These are phyloP conservation scores for Prunus yedoensis DNA, from an alignment of 331 rosid species.

Conservation along the genomic window DNA sequence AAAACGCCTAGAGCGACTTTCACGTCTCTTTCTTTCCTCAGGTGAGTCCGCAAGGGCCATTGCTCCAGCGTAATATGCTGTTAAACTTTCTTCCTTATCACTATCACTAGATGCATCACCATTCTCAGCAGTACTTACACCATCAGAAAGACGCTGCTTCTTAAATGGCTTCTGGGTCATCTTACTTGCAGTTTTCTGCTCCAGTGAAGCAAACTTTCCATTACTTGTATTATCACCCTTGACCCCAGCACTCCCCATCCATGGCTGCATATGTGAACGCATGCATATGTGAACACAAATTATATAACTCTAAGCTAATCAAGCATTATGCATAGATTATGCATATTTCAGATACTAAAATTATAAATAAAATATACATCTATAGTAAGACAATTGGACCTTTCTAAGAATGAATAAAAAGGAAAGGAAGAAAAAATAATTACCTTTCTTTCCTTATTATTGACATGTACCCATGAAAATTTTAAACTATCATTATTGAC, in stretches of 20 bases:
- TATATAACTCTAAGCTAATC: neutral
- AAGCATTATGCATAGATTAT: neutral
- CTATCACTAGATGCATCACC: conserved; percentile 85
- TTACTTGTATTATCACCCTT: conserved; percentile 48
- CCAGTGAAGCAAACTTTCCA: conserved; percentile 49
- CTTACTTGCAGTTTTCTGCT: conserved; percentile 58
- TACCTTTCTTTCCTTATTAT: conserved; percentile 80
- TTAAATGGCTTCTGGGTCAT: conserved; percentile 59
- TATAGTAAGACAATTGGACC: conserved; percentile 2
- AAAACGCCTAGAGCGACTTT: conserved; percentile 88
- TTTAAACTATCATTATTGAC: conserved; percentile 41
- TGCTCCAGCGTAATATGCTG: conserved; percentile 67
- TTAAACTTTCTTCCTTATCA: conserved; percentile 77
- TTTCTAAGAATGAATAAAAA: neutral
- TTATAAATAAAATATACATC: neutral
- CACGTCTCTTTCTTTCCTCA: conserved; percentile 92
- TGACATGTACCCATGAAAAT: conserved; percentile 54
- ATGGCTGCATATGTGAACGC: conserved; percentile 43
- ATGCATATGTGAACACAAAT: conserved; percentile 26
- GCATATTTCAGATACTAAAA: neutral
- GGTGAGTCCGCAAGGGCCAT: conserved; percentile 73
- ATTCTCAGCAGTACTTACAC: conserved; percentile 46
- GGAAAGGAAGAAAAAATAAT: conserved; percentile 8
- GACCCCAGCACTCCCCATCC: conserved; percentile 50
- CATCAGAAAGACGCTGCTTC: conserved; percentile 75